Percentiles rank a stretch among this genome's conserved stretches.
Evolutionary conservation across 495 filamentous ascomycete genomes (phyloP).

Genomic region (Hypoxylon perforatum): DNA sequence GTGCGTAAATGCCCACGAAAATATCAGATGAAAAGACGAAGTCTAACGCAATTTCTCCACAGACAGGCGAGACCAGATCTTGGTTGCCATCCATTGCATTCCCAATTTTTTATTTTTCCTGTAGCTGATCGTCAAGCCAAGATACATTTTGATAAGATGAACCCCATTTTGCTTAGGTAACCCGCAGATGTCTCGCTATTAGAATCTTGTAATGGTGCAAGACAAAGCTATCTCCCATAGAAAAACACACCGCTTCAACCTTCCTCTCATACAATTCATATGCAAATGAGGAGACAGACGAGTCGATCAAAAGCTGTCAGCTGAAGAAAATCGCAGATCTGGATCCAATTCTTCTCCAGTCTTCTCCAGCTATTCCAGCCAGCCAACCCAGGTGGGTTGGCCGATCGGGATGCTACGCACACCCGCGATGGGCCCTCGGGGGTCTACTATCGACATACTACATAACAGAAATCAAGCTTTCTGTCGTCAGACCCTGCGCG

Average conservation of each 20-base stretch:
- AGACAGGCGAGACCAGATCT: neutral
- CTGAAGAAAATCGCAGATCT: neutral
- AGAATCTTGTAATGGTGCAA: neutral
- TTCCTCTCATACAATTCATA: neutral
- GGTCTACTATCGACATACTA: slow-evolving; percentile 26
- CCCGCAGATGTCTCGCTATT: no score
- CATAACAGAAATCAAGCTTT: slow-evolving; percentile 40
- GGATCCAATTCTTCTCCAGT: neutral
- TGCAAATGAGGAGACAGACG: neutral
- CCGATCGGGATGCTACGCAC: slow-evolving; percentile 20
- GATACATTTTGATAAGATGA: no score
- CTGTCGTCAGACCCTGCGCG: slow-evolving; percentile 9
- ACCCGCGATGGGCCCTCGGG: slow-evolving; percentile 6
- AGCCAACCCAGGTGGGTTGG: slow-evolving; percentile 6
- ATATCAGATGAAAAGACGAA: neutral
- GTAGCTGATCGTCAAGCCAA: neutral
- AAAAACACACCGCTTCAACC: slow-evolving; percentile 1
- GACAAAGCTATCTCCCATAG: no score
- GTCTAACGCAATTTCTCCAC: neutral
- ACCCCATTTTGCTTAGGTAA: neutral
- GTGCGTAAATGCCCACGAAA: neutral
- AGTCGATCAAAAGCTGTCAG: neutral
- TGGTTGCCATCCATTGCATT: neutral
- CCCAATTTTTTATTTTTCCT: neutral
- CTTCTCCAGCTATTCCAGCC: slow-evolving; percentile 19